Evolutionary conservation across 257 asterid genomes (phyloP).

Genomic region (Ehretia macrophylla): DNA sequence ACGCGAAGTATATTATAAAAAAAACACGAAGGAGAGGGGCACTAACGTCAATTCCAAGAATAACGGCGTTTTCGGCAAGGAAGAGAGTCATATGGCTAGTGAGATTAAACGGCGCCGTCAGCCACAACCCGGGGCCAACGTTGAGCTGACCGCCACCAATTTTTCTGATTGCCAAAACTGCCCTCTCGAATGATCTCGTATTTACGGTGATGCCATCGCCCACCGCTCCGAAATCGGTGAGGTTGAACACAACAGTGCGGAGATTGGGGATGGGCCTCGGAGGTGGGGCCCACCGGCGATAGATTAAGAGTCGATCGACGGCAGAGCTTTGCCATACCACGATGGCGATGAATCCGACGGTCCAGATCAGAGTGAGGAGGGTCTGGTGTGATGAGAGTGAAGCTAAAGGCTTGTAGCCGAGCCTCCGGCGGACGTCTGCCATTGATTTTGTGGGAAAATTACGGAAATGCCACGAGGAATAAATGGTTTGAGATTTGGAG

Average conservation of each 20-base stretch:
- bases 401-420: constrained; percentile 24
- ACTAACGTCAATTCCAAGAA: constrained; percentile 79
- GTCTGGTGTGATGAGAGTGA: constrained; percentile 30
- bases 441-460: constrained; percentile 18
- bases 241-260: constrained; percentile 57
- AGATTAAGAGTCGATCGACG: constrained; percentile 34
- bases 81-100: constrained; percentile 82
- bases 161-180: constrained; percentile 52
- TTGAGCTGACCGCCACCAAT: constrained; percentile 94
- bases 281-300: constrained; percentile 26
- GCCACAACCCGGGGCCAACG: constrained; percentile 73
- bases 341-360: constrained; percentile 59
- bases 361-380: constrained; percentile 59
- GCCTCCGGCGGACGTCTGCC: constrained; percentile 53
- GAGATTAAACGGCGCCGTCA: constrained; percentile 89
- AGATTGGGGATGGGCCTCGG: constrained; percentile 63
- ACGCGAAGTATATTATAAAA: background rate
- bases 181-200: constrained; percentile 68
- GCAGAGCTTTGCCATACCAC: constrained; percentile 60
- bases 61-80: constrained; percentile 65
- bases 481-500: background rate
- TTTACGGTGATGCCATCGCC: constrained; percentile 78
- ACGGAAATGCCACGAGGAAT: background rate
- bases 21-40: background rate
- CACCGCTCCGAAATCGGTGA: constrained; percentile 79